Conservation (phyloP, 2,329 filamentous ascomycete genomes). For the Sporothrix luriei region DNA sequence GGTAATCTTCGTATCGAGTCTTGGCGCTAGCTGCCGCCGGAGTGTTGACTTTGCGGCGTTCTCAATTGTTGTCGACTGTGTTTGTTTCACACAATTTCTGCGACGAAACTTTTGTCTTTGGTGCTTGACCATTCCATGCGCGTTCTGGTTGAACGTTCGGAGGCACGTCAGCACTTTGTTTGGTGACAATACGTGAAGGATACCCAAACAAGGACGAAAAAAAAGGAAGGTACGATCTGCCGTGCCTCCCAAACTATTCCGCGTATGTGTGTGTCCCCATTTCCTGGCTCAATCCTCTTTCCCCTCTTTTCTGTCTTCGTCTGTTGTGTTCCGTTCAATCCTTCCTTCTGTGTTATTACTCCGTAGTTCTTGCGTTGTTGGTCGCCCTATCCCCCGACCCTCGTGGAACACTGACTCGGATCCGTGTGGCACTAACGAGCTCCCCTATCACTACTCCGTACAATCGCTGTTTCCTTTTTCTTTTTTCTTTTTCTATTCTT, state of each 20-base stretch:
- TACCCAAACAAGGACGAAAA: no score
- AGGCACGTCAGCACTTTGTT: slow-evolving; percentile 18
- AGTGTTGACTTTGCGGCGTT: background rate
- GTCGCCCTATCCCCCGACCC: background rate
- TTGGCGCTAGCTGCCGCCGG: slow-evolving; percentile 27
- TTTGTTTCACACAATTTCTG: background rate
- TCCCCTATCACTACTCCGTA: background rate
- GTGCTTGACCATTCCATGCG: background rate
- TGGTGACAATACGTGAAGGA: background rate
- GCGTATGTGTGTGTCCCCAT: background rate
- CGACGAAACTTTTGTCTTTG: background rate
- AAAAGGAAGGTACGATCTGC: no score
- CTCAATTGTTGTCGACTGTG: background rate
- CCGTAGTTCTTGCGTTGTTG: background rate
- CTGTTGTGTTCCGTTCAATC: slow-evolving; percentile 12
- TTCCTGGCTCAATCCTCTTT: background rate
- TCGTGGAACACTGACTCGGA: slow-evolving; percentile 20
- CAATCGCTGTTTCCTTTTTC: background rate
- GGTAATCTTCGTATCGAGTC: slow-evolving; percentile 22
- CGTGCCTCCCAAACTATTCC: background rate
- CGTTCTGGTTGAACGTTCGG: background rate
- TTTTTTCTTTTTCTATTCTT: background rate
- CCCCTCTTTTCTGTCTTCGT: background rate
- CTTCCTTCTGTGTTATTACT: background rate
- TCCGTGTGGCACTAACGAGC: slow-evolving; percentile 3